These are phyloP conservation scores for Fusarium haematococcum DNA, from an alignment of 2,329 filamentous ascomycete species.

Conservation along the genomic window DNA sequence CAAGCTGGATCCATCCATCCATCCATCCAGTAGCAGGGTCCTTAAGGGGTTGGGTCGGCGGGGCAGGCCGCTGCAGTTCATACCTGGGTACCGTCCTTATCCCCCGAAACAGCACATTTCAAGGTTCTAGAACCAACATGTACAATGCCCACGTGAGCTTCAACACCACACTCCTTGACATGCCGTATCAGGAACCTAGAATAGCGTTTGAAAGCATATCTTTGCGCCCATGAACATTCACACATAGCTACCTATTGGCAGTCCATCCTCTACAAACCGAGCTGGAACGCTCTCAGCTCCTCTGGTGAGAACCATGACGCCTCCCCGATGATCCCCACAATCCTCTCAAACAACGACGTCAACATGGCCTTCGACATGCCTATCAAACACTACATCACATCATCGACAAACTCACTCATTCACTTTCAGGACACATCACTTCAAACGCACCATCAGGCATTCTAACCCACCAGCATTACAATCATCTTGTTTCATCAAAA, in stretches of 20 bases:
- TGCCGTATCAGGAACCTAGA: not conserved
- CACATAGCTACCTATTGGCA: not conserved
- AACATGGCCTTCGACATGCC: slow-evolving; percentile 1
- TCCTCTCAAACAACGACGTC: not conserved
- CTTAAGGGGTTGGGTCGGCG: slow-evolving; percentile 31
- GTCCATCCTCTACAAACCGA: not conserved
- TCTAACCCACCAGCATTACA: slow-evolving; percentile 9
- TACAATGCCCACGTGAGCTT: slow-evolving; percentile 20
- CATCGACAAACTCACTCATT: not conserved
- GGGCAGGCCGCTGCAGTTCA: slow-evolving; percentile 23
- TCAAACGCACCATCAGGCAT: slow-evolving; percentile 5
- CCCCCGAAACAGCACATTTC: slow-evolving; percentile 9
- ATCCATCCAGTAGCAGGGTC: slow-evolving; percentile 7
- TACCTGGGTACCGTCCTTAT: not conserved
- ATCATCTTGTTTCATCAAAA: slow-evolving; percentile 41
- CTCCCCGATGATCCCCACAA: slow-evolving; percentile 12
- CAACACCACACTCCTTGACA: not conserved
- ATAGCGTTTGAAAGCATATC: not conserved
- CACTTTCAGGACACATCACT: not conserved
- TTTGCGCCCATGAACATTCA: not conserved
- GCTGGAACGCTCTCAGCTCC: not conserved
- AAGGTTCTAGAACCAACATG: slow-evolving; percentile 23
- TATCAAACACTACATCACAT: not conserved
- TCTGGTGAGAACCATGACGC: slow-evolving; percentile 11
- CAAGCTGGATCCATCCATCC: slow-evolving; percentile 1